Evolutionary conservation across 2,329 filamentous ascomycete genomes (phyloP).

Genomic region (Fusarium albidum): DNA sequence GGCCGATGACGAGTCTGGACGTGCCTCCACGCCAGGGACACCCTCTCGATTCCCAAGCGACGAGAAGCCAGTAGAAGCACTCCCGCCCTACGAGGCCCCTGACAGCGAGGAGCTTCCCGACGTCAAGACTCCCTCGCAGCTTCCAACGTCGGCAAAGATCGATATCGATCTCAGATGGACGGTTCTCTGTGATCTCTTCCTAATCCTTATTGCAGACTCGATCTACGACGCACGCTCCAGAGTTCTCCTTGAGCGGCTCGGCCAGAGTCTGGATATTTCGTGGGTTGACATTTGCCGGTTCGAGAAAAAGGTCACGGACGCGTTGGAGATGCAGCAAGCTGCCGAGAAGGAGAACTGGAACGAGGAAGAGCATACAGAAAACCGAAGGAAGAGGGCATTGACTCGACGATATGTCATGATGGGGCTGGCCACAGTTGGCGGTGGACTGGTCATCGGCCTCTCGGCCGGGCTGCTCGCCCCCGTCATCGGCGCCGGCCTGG

Average conservation of each 20-base stretch:
- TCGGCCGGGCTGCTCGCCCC: constrained; percentile 92
- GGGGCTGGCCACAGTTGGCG: constrained; percentile 95
- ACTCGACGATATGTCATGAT: constrained; percentile 92
- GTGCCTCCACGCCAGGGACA: constrained; percentile 29
- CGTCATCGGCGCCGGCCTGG: constrained; percentile 91
- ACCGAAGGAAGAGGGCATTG: constrained; percentile 79
- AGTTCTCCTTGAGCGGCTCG: constrained; percentile 83
- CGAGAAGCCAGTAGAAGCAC: constrained; percentile 59
- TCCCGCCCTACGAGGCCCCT: constrained; percentile 69
- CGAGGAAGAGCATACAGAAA: constrained; percentile 92
- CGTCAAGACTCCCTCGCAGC: constrained; percentile 82
- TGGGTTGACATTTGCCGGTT: constrained; percentile 97
- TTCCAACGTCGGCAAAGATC: constrained; percentile 82
- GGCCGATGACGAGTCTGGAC: constrained; percentile 56
- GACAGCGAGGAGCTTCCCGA: constrained; percentile 77
- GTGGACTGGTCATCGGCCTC: constrained; percentile 92
- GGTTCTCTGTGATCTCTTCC: constrained; percentile 92
- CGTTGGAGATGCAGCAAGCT: constrained; percentile 95
- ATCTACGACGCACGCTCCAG: constrained; percentile 91
- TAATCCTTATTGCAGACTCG: constrained; percentile 95
- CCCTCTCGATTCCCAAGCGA: constrained; percentile 42
- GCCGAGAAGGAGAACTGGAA: constrained; percentile 98
- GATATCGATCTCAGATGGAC: constrained; percentile 98
- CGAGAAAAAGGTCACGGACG: constrained; percentile 96
- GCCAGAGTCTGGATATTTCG: constrained; percentile 78